Percentiles rank a stretch among this genome's conserved stretches.
Conservation (phyloP, 2,329 filamentous ascomycete genomes). For the Pyrenophora tritici-repentis region DNA sequence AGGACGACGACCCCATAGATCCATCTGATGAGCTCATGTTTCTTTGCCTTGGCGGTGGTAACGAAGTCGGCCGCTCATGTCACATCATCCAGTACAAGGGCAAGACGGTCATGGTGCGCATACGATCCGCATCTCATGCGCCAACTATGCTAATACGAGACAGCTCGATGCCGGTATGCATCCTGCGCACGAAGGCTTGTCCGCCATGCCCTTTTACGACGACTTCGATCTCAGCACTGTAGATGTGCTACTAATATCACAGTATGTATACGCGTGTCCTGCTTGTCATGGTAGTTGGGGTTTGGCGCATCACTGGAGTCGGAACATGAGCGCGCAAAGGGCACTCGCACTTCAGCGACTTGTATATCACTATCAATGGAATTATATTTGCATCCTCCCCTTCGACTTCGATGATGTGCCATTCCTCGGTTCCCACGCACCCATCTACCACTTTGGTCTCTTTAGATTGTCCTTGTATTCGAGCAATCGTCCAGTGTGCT, state of each 20-base stretch:
- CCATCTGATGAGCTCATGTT: slow-evolving; percentile 95
- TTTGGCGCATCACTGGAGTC: slow-evolving; percentile 43
- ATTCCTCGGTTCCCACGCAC: slow-evolving; percentile 22
- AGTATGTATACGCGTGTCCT: slow-evolving; percentile 70
- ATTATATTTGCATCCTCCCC: slow-evolving; percentile 45
- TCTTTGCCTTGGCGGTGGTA: slow-evolving; percentile 89
- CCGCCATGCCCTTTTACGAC: slow-evolving; percentile 94
- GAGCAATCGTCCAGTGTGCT: slow-evolving; percentile 19
- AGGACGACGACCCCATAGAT: slow-evolving; percentile 83
- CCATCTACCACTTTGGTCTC: slow-evolving; percentile 19
- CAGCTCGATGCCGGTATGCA: slow-evolving; percentile 97
- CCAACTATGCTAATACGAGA: slow-evolving; percentile 27
- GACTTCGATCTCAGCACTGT: slow-evolving; percentile 98
- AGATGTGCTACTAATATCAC: slow-evolving; percentile 95
- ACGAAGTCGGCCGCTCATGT: slow-evolving; percentile 95
- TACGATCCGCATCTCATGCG: not conserved
- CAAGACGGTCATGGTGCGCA: slow-evolving; percentile 93
- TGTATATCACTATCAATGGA: slow-evolving; percentile 51
- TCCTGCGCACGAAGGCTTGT: slow-evolving; percentile 91
- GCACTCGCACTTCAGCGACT: slow-evolving; percentile 28
- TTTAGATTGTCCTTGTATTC: slow-evolving; percentile 1
- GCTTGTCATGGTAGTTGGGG: slow-evolving; percentile 22
- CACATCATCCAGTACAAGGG: slow-evolving; percentile 99
- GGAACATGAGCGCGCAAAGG: slow-evolving; percentile 25
- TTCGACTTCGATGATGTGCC: slow-evolving; percentile 46